These are phyloP conservation scores for Brassica rapa DNA, from an alignment of 345 rosid species.

Conservation along the genomic window DNA sequence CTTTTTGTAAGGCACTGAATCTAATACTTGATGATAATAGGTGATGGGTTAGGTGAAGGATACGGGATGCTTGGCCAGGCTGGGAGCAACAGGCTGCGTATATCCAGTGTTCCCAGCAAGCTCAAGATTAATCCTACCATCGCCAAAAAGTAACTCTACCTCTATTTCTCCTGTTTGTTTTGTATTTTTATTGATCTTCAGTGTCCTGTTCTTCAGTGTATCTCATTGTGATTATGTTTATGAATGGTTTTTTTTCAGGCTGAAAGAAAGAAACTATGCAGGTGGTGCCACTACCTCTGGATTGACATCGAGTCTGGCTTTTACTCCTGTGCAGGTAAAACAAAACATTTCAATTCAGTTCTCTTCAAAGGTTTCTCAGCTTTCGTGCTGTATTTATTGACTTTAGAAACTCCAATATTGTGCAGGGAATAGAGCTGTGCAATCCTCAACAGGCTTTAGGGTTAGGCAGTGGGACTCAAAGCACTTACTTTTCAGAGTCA, in stretches of 20 bases:
- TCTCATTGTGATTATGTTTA: slow-evolving; percentile 7
- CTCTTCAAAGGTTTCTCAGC: background rate
- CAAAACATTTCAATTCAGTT: slow-evolving; percentile 19
- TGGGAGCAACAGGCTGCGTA: slow-evolving; percentile 96
- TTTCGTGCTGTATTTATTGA: slow-evolving; percentile 6
- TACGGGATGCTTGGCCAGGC: slow-evolving; percentile 99
- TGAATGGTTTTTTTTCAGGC: slow-evolving; percentile 50
- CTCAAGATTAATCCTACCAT: background rate
- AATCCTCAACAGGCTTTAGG: slow-evolving; percentile 90
- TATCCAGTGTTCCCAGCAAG: slow-evolving; percentile 29
- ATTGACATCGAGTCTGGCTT: slow-evolving; percentile 86
- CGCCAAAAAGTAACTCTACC: background rate
- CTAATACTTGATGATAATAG: slow-evolving; percentile 44
- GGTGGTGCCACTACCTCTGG: slow-evolving; percentile 94
- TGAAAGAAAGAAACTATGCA: slow-evolving; percentile 76
- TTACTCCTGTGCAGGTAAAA: slow-evolving; percentile 91
- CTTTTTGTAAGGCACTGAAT: background rate
- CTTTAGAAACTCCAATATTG: background rate
- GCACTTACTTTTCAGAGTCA: slow-evolving; percentile 91
- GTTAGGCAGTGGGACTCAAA: slow-evolving; percentile 84
- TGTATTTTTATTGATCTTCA: background rate
- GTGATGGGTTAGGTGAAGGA: slow-evolving; percentile 98
- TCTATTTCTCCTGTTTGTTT: background rate
- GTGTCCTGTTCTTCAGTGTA: slow-evolving; percentile 14
- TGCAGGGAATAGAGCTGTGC: slow-evolving; percentile 83